Base-by-base conservation (phyloP, 2,329 filamentous ascomycete species). In the Stachybotrys chlorohalonatus region DNA sequence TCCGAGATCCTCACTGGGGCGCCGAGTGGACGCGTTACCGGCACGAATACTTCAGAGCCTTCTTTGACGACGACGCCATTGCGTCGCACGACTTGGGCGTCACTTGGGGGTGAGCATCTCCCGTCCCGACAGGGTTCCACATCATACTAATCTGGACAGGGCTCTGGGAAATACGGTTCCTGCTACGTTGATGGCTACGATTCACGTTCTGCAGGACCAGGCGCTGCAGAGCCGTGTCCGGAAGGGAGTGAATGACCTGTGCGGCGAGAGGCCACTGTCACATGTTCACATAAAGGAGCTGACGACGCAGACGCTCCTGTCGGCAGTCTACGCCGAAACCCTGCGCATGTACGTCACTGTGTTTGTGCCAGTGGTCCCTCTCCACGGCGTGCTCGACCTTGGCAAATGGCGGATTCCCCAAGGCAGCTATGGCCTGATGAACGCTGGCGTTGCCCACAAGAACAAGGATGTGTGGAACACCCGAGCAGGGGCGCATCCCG, bases 1-100 rank as follows among this genome's bases (percentile, higher is more conserved):
- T 11, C 7, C 11, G 39, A 45, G 31, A 24, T 39, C 13, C 31
- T 7, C 13, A 5, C 7, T 54, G 52, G 52, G 52, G 47, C 9
- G 11, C 46, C 30, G n/a, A 31, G 8, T 50, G 47, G 47, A 54
- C 15, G 11, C 31, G 52, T 45, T 36, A 54, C n/a, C 47, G 52
- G 13, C 52, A 54, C 17, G 47, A 50, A 16, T 5, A 15, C 11
- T 42, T 54, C 30, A n/a, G 7, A n/a, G 11, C 31, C 5, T 50
- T 54, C 17, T 50, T 50, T 39, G 52, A 54, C 47, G 52, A 54
- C 6, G 52, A 50, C 5, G 52, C 47, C 7, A n/a, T 54, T 6
- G 52, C 47, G 17, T 50, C 47, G 9, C 15, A 50, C 15, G 47
- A 54, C 31, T 11, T 54, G 30, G 47, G 30, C 15, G 31, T 54